A percentile compares a stretch with the other conserved stretches of the same genome.
These are phyloP conservation scores for Lepiota venenata DNA, from an alignment of 768 basidiomycete genomes.

Conservation along the genomic window DNA sequence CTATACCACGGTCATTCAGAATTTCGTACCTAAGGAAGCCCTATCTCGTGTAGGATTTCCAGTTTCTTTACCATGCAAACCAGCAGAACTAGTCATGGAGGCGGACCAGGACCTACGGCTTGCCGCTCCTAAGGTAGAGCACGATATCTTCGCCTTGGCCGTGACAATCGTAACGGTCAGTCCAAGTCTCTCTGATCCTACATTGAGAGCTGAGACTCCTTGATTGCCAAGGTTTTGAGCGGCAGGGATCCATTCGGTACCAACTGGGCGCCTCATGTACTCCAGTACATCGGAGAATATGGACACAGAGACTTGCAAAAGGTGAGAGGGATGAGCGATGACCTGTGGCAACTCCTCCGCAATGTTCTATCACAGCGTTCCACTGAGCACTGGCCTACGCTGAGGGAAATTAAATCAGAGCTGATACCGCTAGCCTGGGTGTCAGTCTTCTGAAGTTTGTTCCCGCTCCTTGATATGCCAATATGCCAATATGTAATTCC, in stretches of 20 bases:
- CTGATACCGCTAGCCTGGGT: background rate
- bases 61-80: background rate
- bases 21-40: background rate
- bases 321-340: slow-evolving; percentile 1
- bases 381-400: background rate
- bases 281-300: background rate
- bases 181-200: too few species aligned
- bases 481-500: too few species aligned
- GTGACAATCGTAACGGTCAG: slow-evolving; percentile 1
- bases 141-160: background rate
- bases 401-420: background rate
- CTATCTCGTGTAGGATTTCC: background rate
- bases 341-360: background rate
- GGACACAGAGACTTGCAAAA: background rate
- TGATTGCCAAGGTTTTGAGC: background rate
- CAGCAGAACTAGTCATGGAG: background rate
- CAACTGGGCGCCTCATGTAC: background rate
- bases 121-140: background rate
- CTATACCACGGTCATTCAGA: background rate
- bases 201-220: background rate
- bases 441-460: too few species aligned
- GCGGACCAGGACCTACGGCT: background rate
- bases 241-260: background rate
- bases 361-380: background rate
- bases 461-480: too few species aligned